These are phyloP conservation scores for Ophiostoma ips DNA, from an alignment of 2,329 filamentous ascomycete genomes.

Conservation along the genomic window DNA sequence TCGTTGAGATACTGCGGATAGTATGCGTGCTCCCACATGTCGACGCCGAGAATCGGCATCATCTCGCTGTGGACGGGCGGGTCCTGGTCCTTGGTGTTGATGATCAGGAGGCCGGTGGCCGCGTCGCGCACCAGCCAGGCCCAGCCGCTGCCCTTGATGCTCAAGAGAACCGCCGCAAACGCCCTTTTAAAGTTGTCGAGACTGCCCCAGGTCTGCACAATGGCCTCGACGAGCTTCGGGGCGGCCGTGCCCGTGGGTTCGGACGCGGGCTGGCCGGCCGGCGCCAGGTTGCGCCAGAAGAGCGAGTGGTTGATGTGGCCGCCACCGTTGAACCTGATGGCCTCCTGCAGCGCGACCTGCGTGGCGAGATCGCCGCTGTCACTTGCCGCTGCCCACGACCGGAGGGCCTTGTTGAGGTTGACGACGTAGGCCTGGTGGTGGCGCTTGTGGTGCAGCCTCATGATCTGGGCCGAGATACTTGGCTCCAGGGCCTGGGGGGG, in stretches of 20 bases:
- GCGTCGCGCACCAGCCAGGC: slow-evolving; percentile 66
- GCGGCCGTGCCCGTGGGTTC: slow-evolving; percentile 30
- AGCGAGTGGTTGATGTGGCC: slow-evolving; percentile 55
- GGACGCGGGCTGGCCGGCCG: slow-evolving; percentile 37
- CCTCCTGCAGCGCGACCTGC: slow-evolving; percentile 47
- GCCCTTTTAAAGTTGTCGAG: slow-evolving; percentile 50
- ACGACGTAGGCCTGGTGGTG: slow-evolving; percentile 93
- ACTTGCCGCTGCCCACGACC: slow-evolving; percentile 51
- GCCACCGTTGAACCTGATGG: slow-evolving; percentile 54
- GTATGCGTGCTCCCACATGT: slow-evolving; percentile 93
- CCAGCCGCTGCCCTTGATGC: slow-evolving; percentile 76
- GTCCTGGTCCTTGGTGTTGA: slow-evolving; percentile 80
- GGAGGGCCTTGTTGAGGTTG: slow-evolving; percentile 67
- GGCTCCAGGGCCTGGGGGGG: slow-evolving; percentile 40
- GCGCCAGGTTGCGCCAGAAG: slow-evolving; percentile 59
- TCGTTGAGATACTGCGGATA: slow-evolving; percentile 64
- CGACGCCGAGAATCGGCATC: slow-evolving; percentile 63
- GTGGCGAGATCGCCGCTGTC: slow-evolving; percentile 39
- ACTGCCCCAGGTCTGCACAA: slow-evolving; percentile 54
- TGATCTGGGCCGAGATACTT: slow-evolving; percentile 73
- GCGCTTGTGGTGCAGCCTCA: slow-evolving; percentile 90
- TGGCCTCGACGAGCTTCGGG: slow-evolving; percentile 38
- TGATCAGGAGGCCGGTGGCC: slow-evolving; percentile 48
- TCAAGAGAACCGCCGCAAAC: slow-evolving; percentile 52
- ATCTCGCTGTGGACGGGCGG: slow-evolving; percentile 49